Percentiles rank a stretch among this genome's conserved stretches.
These are phyloP conservation scores for Triticum aestivum DNA, from an alignment of 176 grass and related monocot species.

Conservation along the genomic window DNA sequence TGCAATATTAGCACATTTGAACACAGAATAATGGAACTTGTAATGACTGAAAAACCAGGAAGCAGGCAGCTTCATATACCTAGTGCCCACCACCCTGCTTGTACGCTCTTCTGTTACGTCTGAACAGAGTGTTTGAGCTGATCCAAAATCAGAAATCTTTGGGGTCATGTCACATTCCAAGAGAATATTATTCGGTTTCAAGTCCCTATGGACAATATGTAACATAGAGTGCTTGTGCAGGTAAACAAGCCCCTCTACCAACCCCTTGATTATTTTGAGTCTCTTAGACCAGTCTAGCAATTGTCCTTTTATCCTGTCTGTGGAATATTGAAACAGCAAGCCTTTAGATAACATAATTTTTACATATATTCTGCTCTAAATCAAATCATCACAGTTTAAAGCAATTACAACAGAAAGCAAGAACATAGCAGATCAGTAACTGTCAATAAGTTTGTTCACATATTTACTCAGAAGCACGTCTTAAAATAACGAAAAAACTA, in stretches of 20 bases:
- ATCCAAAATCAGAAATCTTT: constrained; percentile 43
- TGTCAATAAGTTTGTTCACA: no score
- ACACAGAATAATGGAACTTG: not conserved
- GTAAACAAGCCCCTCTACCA: constrained; percentile 45
- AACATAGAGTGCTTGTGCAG: constrained; percentile 37
- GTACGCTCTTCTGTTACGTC: constrained; percentile 28
- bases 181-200: constrained; percentile 38
- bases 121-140: constrained; percentile 31
- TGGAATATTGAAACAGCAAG: not conserved
- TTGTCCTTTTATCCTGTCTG: not conserved
- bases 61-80: constrained; percentile 12
- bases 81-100: constrained; percentile 41
- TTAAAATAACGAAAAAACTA: no score
- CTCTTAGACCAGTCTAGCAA: constrained; percentile 31
- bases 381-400: not conserved
- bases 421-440: no score
- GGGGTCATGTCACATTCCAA: constrained; percentile 38
- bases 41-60: not conserved
- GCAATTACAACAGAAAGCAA: no score
- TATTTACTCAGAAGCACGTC: no score
- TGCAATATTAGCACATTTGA: not conserved
- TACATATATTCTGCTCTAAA: no score
- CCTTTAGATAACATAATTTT: no score
- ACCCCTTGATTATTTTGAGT: constrained; percentile 41
- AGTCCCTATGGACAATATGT: constrained; percentile 45